These are phyloP conservation scores for Collariella sp. DNA, from an alignment of 495 filamentous ascomycete genomes.

Conservation along the genomic window DNA sequence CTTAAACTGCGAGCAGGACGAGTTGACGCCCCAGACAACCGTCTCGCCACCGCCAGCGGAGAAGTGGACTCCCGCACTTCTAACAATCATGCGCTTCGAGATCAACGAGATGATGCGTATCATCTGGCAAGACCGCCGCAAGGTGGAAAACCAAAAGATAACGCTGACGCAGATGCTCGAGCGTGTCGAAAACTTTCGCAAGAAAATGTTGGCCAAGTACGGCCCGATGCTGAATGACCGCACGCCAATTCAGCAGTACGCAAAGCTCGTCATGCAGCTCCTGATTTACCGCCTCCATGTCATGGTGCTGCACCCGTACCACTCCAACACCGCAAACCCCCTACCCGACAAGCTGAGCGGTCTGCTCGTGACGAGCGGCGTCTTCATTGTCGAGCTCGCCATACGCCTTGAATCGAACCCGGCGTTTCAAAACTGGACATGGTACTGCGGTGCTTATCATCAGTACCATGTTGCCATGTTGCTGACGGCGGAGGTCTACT, in stretches of 20 bases:
- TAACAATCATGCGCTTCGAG: constrained; percentile 59
- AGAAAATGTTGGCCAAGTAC: constrained; percentile 52
- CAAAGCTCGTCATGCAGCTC: constrained; percentile 51
- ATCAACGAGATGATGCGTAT: constrained; percentile 63
- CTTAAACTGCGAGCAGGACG: constrained; percentile 56
- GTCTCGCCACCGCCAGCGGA: constrained; percentile 35
- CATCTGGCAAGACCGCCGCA: constrained; percentile 53
- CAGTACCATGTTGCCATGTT: constrained; percentile 49
- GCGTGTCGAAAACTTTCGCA: constrained; percentile 55
- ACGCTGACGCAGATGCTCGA: constrained; percentile 46
- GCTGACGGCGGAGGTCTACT: constrained; percentile 47
- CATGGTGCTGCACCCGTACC: constrained; percentile 58
- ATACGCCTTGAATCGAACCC: constrained; percentile 50
- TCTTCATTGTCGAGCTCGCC: constrained; percentile 50
- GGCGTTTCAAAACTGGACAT: constrained; percentile 44
- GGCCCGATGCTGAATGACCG: constrained; percentile 47
- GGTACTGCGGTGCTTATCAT: constrained; percentile 49
- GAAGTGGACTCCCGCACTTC: constrained; percentile 59
- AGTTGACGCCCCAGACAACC: constrained; percentile 35
- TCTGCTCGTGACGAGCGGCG: constrained; percentile 44
- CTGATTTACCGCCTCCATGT: constrained; percentile 54
- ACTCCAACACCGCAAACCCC: constrained; percentile 45
- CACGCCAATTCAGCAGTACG: constrained; percentile 50
- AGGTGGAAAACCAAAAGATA: constrained; percentile 52
- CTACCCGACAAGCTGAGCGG: constrained; percentile 39